Base-by-base conservation (phyloP, 139 green algal species). In the Astrephomene gubernaculifera region DNA sequence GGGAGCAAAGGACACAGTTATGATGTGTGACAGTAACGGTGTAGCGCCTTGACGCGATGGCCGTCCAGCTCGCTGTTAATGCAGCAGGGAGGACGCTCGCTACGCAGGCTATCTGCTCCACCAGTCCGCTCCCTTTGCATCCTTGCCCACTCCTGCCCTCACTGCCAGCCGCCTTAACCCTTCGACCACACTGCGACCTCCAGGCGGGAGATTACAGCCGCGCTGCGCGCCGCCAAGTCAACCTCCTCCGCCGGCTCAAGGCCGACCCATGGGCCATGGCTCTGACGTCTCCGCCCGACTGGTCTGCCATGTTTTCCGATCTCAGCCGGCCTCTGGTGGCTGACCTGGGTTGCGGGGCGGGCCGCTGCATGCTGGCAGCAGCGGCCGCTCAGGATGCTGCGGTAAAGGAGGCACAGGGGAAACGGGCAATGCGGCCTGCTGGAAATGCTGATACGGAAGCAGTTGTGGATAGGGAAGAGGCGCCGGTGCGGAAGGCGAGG, bases 331-430 rank as follows among this genome's bases (percentile, higher is more conserved):
- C 73, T 4, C 54, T 81, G 73, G 73, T 81, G 36, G 53, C 38
- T 24, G 73, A 81, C 54, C 73, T 81, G 52, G 73, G 73, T 38
- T 81, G 73, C 73, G 73, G 73, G 4, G 73, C 73, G 36, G 73
- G 73, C 2, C 24, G 73, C 2, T 81, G 73, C 73, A 69, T 81
- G 73, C 35, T 81, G 53, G 7, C 38, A 53, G 73, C 52, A 4
- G 73, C 73, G 22, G n/a, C n/a, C n/a, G n/a, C n/a, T n/a, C n/a
- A n/a, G n/a, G n/a, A n/a, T n/a, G n/a, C n/a, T n/a, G n/a, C n/a
- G n/a, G n/a, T n/a, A n/a, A n/a, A n/a, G n/a, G n/a, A n/a, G n/a
- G n/a, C n/a, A n/a, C n/a, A n/a, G n/a, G n/a, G n/a, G n/a, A n/a
- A n/a, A n/a, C n/a, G n/a, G n/a, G n/a, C n/a, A n/a, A n/a, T n/a